Conservation (phyloP, 192 early-diverging fungal species). For the Rhizoclosmatium sp. region DNA sequence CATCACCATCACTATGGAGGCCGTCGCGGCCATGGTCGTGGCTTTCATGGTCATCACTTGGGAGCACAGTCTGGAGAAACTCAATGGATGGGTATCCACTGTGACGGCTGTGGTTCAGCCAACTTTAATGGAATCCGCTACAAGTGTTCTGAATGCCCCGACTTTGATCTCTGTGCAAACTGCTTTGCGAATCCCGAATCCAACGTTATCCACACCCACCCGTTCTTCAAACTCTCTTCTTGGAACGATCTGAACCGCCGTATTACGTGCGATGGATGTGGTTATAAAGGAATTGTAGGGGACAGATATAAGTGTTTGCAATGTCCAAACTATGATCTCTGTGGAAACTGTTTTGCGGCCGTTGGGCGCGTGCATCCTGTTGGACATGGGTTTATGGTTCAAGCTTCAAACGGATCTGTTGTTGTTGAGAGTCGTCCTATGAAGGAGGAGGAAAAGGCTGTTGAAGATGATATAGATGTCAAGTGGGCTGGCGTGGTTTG, state of each 20-base stretch:
- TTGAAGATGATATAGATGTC: neutral
- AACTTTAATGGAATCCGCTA: constrained; percentile 31
- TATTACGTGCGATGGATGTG: constrained; percentile 32
- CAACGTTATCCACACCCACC: neutral
- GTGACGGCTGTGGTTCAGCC: constrained; percentile 32
- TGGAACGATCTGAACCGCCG: neutral
- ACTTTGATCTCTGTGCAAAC: constrained; percentile 21
- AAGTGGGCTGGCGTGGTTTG: constrained; percentile 26
- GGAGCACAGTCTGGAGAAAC: neutral
- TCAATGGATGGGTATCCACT: constrained; percentile 30
- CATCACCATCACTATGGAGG: neutral
- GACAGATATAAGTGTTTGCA: constrained; percentile 14
- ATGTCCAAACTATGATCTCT: constrained; percentile 26
- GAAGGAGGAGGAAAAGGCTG: neutral
- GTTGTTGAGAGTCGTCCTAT: neutral
- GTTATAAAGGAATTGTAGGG: constrained; percentile 18
- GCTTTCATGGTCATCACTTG: neutral
- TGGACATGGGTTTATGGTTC: no score
- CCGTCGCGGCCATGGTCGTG: neutral
- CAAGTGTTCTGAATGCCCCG: constrained; percentile 38
- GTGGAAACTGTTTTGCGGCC: neutral
- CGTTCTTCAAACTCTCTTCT: neutral
- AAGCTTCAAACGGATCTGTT: no score
- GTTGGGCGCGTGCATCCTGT: no score
- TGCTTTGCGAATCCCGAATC: neutral